Conservation (phyloP, 345 rosid genomes). For the Durio zibethinus region DNA sequence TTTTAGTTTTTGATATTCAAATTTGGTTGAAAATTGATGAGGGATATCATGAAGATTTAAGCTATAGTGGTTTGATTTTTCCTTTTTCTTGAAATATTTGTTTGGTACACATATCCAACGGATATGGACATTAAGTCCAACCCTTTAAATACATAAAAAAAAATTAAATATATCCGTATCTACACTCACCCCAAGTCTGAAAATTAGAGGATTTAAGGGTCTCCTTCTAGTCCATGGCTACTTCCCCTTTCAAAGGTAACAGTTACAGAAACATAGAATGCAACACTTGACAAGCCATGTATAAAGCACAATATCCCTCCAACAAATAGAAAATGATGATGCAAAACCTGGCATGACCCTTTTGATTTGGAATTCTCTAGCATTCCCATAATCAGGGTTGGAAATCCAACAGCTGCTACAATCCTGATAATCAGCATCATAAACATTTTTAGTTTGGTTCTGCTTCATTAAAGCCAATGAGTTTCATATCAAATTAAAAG, state of each 20-base stretch:
- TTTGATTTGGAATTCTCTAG: constrained; percentile 22
- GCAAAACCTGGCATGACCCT: constrained; percentile 15
- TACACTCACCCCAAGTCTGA: no score
- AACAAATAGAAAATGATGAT: constrained; percentile 15
- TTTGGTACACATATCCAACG: no score
- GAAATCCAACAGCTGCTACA: constrained; percentile 19
- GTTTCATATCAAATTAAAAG: no score
- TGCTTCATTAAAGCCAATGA: neutral
- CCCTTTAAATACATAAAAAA: no score
- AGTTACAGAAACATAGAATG: constrained; percentile 15
- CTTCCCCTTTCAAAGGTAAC: neutral
- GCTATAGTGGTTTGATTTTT: no score
- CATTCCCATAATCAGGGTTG: constrained; percentile 18
- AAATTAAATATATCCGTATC: no score
- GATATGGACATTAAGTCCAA: no score
- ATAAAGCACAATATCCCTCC: constrained; percentile 28
- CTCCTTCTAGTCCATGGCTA: neutral
- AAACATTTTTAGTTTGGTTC: neutral
- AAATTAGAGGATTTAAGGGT: neutral
- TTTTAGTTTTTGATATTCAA: no score
- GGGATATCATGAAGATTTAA: no score
- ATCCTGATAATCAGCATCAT: constrained; percentile 15
- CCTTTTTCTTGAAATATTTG: no score
- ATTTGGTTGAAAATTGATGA: no score
- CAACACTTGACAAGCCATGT: constrained; percentile 19